phyloP scores from a whole-genome alignment of 176 grass and related monocot species.

The Carex littledalei region DNA sequence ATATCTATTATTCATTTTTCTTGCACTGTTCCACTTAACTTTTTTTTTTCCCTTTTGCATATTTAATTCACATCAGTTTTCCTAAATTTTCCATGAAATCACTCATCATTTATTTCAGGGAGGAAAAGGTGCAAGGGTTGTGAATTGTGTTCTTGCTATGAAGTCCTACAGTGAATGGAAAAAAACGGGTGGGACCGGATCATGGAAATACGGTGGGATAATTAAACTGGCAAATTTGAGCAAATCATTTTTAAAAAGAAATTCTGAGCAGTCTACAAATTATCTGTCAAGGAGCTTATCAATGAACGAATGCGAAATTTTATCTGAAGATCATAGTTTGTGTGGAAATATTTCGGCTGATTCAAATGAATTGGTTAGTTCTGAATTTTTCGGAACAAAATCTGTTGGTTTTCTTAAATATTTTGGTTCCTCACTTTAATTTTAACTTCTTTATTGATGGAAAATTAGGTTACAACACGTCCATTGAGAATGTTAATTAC shows the following conservation, averaged over 20 bases:
- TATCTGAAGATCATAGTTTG: conserved; percentile 39
- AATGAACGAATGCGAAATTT: conserved; percentile 52
- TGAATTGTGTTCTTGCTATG: conserved; percentile 87
- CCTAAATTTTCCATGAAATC: background rate
- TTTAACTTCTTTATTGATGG: conserved; percentile 18
- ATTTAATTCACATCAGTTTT: background rate
- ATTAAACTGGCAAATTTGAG: conserved; percentile 47
- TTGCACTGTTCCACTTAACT: background rate
- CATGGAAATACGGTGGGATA: conserved; percentile 90
- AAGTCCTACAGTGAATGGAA: conserved; percentile 94
- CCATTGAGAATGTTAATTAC: conserved; percentile 81
- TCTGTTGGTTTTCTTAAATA: conserved; percentile 18
- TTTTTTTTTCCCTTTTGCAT: background rate
- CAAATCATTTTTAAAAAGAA: conserved; percentile 70
- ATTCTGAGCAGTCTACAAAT: conserved; percentile 46
- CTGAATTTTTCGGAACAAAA: background rate
- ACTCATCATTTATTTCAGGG: conserved; percentile 41
- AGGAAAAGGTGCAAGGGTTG: conserved; percentile 93
- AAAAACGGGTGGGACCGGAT: conserved; percentile 74
- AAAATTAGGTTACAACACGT: conserved; percentile 53
- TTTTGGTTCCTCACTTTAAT: conserved; percentile 18
- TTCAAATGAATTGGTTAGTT: conserved; percentile 62
- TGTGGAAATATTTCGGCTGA: conserved; percentile 46
- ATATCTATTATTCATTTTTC: background rate
- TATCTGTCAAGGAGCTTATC: conserved; percentile 62